These are phyloP conservation scores for Didymella pomorum DNA, from an alignment of 2,329 filamentous ascomycete species.

Conservation along the genomic window DNA sequence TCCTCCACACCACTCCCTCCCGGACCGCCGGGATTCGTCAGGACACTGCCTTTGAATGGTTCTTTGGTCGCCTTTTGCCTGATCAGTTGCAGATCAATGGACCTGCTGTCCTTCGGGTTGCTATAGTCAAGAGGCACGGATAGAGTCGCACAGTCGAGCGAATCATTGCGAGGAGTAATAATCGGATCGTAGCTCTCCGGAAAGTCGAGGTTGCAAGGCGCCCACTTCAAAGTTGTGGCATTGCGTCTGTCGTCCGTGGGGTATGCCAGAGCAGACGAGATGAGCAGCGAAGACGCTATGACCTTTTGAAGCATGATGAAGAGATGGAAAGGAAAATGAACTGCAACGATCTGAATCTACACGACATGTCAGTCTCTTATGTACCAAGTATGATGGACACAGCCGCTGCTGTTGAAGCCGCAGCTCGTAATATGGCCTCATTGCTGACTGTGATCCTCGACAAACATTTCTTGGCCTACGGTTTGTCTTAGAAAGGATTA, in stretches of 20 bases:
- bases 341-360: background rate
- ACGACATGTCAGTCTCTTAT: constrained; percentile 1
- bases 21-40: constrained; percentile 49
- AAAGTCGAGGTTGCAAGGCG: constrained; percentile 24
- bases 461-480: constrained; percentile 9
- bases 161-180: constrained; percentile 3
- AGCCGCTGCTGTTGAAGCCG: constrained; percentile 2
- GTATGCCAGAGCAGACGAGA: constrained; percentile 10
- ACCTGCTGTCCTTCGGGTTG: constrained; percentile 26
- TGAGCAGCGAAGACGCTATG: constrained; percentile 12
- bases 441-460: constrained; percentile 8
- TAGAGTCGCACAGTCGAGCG: constrained; percentile 40
- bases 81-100: constrained; percentile 38
- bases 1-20: constrained; percentile 27
- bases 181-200: constrained; percentile 1
- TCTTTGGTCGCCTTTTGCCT: constrained; percentile 38
- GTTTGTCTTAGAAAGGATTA: constrained; percentile 6
- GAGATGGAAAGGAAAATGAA: background rate
- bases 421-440: background rate
- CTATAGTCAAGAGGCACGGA: constrained; percentile 50
- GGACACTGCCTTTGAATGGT: constrained; percentile 42
- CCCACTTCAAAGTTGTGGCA: constrained; percentile 15
- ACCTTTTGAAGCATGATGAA: constrained; percentile 13
- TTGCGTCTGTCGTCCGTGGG: constrained; percentile 8
- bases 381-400: constrained; percentile 4